Base-by-base conservation (phyloP, 441 rosid species). In the Flueggea neowawraea region DNA sequence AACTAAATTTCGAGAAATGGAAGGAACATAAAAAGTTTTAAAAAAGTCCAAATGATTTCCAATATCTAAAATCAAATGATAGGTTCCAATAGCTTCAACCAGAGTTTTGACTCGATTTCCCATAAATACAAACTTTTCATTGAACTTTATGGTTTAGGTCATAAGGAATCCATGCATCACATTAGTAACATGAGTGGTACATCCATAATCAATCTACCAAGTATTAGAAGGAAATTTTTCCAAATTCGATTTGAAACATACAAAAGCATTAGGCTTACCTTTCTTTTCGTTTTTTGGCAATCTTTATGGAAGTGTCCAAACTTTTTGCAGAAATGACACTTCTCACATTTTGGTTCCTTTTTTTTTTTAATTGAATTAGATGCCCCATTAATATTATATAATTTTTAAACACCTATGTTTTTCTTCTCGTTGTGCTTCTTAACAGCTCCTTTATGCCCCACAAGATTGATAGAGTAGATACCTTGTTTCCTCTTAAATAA, bases 21-120 rank as follows among this genome's bases (percentile, higher is more conserved):
- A 57, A 57, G 52, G 69, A 7, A 66, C 53, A 66, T 52, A 66
- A 44, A 58, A 28, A 13, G 56, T 58, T 17, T 54, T 5, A 33
- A 54, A 63, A 9, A 63, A 39, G 11, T 53, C 36, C 16, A 52
- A 62, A 52, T 53, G 6, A 50, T 50, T 33, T 15, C 57, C 52
- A 50, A 5, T 55, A 5, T 55, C 55, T 48, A 64, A 56, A 50
- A 48, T 16, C 11, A 64, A 36, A 48, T 6, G 58, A 28, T 28
- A 56, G 31, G 68, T 64, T 31, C 68, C 68, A 62, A 56, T 31
- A 17, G 39, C 59, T 22, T 22, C 45, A 56, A 31, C 16, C 28
- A 41, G 9, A 22, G 31, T 13, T 17, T 56, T 28, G 14, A 13
- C 31, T 56, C 14, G 13, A 31, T 56, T 22, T 36, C 59, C 44